A percentile compares a stretch with the other conserved stretches of the same genome.
These are phyloP conservation scores for Pseudogymnoascus sp. DNA, from an alignment of 2,329 filamentous ascomycete genomes.

Conservation along the genomic window DNA sequence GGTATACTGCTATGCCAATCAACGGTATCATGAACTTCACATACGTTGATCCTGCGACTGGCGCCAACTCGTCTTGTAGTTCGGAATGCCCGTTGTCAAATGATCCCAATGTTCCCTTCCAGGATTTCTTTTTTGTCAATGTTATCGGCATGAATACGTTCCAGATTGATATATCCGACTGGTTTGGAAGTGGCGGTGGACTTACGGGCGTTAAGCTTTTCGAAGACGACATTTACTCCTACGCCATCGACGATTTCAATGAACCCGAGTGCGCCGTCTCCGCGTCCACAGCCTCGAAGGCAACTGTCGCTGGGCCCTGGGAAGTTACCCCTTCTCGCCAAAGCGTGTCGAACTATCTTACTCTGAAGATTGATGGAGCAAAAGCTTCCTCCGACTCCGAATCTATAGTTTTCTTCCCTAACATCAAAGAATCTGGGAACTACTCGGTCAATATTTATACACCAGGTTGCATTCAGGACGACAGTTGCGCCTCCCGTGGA, in stretches of 20 bases:
- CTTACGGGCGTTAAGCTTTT: constrained; percentile 81
- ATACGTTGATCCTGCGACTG: constrained; percentile 68
- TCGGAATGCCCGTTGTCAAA: constrained; percentile 76
- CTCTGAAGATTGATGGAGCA: constrained; percentile 50
- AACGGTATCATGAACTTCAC: constrained; percentile 95
- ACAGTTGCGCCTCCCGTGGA: constrained; percentile 67
- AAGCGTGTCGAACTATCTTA: constrained; percentile 71
- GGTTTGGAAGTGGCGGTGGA: constrained; percentile 79
- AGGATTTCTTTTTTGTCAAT: constrained; percentile 91
- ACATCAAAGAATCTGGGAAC: constrained; percentile 81
- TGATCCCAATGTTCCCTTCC: constrained; percentile 56
- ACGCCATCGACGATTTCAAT: constrained; percentile 81
- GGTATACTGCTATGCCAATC: constrained; percentile 76
- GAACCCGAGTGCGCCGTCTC: constrained; percentile 70
- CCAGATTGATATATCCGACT: constrained; percentile 75
- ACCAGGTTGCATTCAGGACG: constrained; percentile 77
- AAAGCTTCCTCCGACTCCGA: constrained; percentile 50
- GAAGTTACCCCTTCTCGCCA: constrained; percentile 54
- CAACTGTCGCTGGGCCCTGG: constrained; percentile 71
- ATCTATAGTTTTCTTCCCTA: constrained; percentile 70
- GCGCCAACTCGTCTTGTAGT: constrained; percentile 64
- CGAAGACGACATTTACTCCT: constrained; percentile 75
- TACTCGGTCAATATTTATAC: constrained; percentile 90
- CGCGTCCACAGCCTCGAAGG: constrained; percentile 50
- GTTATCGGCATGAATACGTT: constrained; percentile 80